These are phyloP conservation scores for Eucalyptus sideroxylon DNA, from an alignment of 345 rosid genomes.

Conservation along the genomic window DNA sequence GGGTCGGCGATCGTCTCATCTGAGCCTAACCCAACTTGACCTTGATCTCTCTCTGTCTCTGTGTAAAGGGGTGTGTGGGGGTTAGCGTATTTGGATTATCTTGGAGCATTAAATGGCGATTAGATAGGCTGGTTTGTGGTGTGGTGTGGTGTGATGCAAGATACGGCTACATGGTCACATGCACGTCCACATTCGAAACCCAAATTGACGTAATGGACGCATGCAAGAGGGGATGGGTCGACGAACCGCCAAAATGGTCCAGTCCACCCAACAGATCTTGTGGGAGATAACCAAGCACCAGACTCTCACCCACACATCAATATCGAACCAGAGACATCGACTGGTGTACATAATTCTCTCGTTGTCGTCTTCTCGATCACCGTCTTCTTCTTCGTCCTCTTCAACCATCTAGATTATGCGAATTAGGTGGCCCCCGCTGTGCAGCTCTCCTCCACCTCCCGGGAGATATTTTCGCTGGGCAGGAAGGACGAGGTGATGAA, in stretches of 20 bases:
- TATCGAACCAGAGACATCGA: neutral
- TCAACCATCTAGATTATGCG: neutral
- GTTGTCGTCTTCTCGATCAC: neutral
- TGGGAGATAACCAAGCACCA: neutral
- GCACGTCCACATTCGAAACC: neutral
- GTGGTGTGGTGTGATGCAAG: neutral
- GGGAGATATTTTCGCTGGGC: neutral
- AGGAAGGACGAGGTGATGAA: neutral
- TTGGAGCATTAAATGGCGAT: neutral
- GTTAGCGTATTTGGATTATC: neutral
- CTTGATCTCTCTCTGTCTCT: neutral
- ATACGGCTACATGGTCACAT: neutral
- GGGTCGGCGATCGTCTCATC: neutral
- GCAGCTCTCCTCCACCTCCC: neutral
- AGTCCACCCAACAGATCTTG: slow-evolving; percentile 45
- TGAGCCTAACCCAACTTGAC: neutral
- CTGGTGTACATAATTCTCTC: neutral
- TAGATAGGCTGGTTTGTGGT: neutral
- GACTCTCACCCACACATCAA: neutral
- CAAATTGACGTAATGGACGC: neutral
- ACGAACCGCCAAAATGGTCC: slow-evolving; percentile 68
- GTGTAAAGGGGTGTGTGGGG: neutral
- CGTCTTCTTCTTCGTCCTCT: neutral
- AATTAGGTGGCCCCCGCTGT: neutral
- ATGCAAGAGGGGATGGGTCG: slow-evolving; percentile 18